These are phyloP conservation scores for Skeletonema marinoi DNA, from an alignment of 108 stramenopile genomes.

Conservation along the genomic window DNA sequence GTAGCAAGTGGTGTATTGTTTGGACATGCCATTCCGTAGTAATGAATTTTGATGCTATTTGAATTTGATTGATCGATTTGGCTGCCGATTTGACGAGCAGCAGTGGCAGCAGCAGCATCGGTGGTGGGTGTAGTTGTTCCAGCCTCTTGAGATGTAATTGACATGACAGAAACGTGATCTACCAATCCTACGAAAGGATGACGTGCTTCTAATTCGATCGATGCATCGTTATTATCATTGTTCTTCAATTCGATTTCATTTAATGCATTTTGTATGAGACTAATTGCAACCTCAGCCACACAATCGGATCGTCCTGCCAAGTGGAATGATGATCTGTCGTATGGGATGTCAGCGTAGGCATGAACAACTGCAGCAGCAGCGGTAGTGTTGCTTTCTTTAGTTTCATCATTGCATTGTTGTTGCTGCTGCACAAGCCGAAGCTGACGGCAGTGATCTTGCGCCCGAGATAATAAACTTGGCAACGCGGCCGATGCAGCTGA, in stretches of 20 bases:
- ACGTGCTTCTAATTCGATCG: neutral
- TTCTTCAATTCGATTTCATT: constrained; percentile 24
- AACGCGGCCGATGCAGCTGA: constrained; percentile 52
- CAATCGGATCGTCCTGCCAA: constrained; percentile 60
- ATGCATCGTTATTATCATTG: neutral
- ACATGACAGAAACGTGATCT: constrained; percentile 83
- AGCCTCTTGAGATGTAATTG: constrained; percentile 24
- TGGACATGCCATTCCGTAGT: constrained; percentile 78
- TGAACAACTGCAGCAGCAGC: constrained; percentile 65
- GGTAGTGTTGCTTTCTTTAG: neutral
- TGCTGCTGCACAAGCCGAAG: constrained; percentile 24
- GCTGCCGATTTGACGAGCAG: constrained; percentile 63
- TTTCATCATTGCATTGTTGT: neutral
- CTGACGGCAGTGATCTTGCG: constrained; percentile 60
- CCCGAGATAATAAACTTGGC: constrained; percentile 47
- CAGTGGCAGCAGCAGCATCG: constrained; percentile 34
- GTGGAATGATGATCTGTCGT: constrained; percentile 89
- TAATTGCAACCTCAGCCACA: constrained; percentile 60
- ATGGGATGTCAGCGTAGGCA: constrained; percentile 76
- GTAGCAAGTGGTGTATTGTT: constrained; percentile 58
- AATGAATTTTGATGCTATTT: constrained; percentile 57
- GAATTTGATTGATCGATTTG: constrained; percentile 5
- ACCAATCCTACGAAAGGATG: constrained; percentile 86
- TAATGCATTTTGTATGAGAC: constrained; percentile 29
- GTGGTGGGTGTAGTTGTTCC: neutral